These are phyloP conservation scores for Exophiala mesophila DNA, from an alignment of 2,329 filamentous ascomycete genomes.

Conservation along the genomic window DNA sequence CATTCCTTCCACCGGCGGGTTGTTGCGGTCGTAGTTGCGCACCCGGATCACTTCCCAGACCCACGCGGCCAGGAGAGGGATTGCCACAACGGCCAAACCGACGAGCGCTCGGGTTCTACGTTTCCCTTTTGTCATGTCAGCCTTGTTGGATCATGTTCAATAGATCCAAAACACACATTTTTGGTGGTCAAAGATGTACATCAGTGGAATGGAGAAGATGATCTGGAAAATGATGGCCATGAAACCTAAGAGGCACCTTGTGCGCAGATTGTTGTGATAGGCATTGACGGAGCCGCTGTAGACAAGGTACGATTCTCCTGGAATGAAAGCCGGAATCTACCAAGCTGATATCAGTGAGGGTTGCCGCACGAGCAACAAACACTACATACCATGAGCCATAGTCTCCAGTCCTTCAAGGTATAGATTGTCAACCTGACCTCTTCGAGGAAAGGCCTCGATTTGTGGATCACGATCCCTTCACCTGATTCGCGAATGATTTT, in stretches of 20 bases:
- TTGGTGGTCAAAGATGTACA: conserved; percentile 12
- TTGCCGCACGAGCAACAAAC: not conserved
- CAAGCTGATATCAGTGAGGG: not conserved
- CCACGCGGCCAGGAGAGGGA: conserved; percentile 8
- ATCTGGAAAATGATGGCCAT: conserved; percentile 32
- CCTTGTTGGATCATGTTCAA: not conserved
- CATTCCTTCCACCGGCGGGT: conserved; percentile 6
- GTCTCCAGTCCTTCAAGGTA: conserved; percentile 28
- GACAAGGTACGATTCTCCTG: conserved; percentile 31
- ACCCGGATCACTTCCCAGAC: conserved; percentile 11
- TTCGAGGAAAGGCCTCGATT: conserved; percentile 27
- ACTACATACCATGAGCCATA: conserved; percentile 28
- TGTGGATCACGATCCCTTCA: conserved; percentile 27
- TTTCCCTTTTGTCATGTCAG: not conserved
- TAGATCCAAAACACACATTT: conserved; percentile 6
- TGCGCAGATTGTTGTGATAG: conserved; percentile 30
- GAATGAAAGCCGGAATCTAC: conserved; percentile 26
- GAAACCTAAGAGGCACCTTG: conserved; percentile 30
- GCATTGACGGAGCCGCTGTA: conserved; percentile 34
- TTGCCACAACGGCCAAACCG: conserved; percentile 6
- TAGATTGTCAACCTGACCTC: conserved; percentile 31
- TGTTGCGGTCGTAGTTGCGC: conserved; percentile 7
- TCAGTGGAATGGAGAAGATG: conserved; percentile 27
- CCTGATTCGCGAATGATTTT: conserved; percentile 15
- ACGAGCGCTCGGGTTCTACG: conserved; percentile 11